Base-by-base conservation (phyloP, 2,329 filamentous ascomycete genomes). In the Colletotrichum destructivum region DNA sequence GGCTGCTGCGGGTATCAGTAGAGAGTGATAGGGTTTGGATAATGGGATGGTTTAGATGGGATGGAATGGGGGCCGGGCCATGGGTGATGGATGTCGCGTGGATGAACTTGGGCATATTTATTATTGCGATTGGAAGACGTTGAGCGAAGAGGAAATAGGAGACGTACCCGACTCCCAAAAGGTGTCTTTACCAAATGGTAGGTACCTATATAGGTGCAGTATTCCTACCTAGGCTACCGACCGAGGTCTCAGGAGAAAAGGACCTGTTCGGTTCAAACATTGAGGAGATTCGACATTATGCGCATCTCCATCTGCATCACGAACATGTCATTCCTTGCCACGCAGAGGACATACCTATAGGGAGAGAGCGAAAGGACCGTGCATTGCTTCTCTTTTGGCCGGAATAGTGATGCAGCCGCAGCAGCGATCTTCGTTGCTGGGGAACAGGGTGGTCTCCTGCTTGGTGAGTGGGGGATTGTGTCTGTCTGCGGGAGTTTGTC, bases 401-500 rank as follows among this genome's bases (percentile, higher is more conserved):
- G 23, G 46, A 42, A 56, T 42, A 71, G 51, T 65, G 70, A 59
- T 40, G 52, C 61, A 59, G 62, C 69, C 55, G 55, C 60, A 26
- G 40, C 57, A 72, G 70, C 70, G 70, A 66, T 70, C 55, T 65
- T 70, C 51, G 71, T 72, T 73, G 71, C 71, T 73, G 63, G 71
- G 71, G 68, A 73, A 73, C 68, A 72, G 63, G 59, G 68, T 62
- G 46, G 52, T 57, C 42, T 59, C 71, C 54, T 59, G 54, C 21
- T 60, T 61, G 60, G 35, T 56, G 38, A 61, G 62, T 59, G 64
- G 67, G 61, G 61, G 40, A 38, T 44, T 44, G 38, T 38, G 9
- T 62, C 31, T 16, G 60, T 51, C 46, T 51, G 60, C 46, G 4
- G 59, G 38, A 23, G 35, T 47, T 35, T n/a, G 44, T 51, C 35